Percentiles rank a stretch among this genome's conserved stretches.
These are phyloP conservation scores for Coemansia sp. DNA, from an alignment of 192 early-diverging fungal species.

Conservation along the genomic window DNA sequence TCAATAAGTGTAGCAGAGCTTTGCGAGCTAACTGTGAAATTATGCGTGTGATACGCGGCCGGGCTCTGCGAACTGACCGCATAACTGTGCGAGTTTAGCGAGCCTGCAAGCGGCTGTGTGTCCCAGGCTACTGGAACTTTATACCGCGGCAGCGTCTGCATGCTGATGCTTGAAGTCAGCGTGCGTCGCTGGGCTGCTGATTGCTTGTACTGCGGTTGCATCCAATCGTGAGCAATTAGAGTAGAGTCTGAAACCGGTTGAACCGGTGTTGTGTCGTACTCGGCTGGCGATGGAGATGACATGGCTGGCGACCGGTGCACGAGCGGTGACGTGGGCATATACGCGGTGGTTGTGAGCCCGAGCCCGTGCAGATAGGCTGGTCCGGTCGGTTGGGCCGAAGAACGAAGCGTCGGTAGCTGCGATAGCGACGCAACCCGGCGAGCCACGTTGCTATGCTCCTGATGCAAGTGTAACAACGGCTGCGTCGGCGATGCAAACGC, in stretches of 20 bases:
- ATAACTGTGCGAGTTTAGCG: neutral
- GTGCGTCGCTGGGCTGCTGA: slow-evolving; percentile 16
- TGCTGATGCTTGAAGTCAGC: slow-evolving; percentile 49
- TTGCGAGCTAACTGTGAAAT: slow-evolving; percentile 19
- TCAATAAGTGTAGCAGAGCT: slow-evolving; percentile 44
- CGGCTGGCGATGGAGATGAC: slow-evolving; percentile 17
- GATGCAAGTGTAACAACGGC: slow-evolving; percentile 30
- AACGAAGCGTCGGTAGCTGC: slow-evolving; percentile 34
- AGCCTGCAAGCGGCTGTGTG: neutral
- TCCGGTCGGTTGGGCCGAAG: slow-evolving; percentile 2
- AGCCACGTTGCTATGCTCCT: slow-evolving; percentile 28
- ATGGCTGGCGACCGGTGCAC: slow-evolving; percentile 29
- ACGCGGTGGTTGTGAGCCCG: neutral
- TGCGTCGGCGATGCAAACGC: slow-evolving; percentile 8
- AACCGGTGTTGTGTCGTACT: neutral
- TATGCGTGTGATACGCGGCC: slow-evolving; percentile 7
- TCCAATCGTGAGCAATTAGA: neutral
- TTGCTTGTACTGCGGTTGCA: slow-evolving; percentile 5
- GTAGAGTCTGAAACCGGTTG: slow-evolving; percentile 7
- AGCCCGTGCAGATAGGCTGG: slow-evolving; percentile 9
- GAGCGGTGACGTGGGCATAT: slow-evolving; percentile 16
- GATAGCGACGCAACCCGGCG: slow-evolving; percentile 47
- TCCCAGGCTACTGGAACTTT: slow-evolving; percentile 35
- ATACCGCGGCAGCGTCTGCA: slow-evolving; percentile 46
- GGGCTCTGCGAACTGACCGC: slow-evolving; percentile 30